Conservation (phyloP, 768 basidiomycete species). For the Russula ochroleuca region DNA sequence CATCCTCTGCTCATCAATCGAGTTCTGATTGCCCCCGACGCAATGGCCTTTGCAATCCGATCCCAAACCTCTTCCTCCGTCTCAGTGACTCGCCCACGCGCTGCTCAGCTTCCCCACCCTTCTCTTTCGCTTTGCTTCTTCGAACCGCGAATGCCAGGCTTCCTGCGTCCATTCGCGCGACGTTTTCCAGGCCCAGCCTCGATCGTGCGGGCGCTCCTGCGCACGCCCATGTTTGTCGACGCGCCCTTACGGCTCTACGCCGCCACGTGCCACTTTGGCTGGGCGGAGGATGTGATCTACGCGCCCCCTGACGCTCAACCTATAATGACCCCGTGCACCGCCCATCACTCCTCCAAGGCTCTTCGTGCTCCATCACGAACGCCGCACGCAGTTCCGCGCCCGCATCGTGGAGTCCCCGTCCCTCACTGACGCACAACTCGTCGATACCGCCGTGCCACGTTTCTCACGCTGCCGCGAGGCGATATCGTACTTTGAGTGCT, state of each 20-base stretch:
- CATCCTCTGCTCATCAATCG: background rate
- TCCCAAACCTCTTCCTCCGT: slow-evolving; percentile 23
- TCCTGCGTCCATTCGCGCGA: slow-evolving; percentile 22
- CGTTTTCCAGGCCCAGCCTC: slow-evolving; percentile 50
- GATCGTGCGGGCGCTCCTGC: slow-evolving; percentile 54
- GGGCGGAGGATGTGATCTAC: slow-evolving; percentile 55
- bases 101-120: slow-evolving; percentile 21
- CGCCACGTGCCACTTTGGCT: slow-evolving; percentile 53
- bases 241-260: slow-evolving; percentile 53
- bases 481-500: slow-evolving; percentile 59
- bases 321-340: slow-evolving; percentile 47
- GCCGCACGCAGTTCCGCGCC: slow-evolving; percentile 47
- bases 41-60: slow-evolving; percentile 22
- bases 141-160: slow-evolving; percentile 17
- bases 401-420: slow-evolving; percentile 57
- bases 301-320: slow-evolving; percentile 50
- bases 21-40: background rate
- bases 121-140: slow-evolving; percentile 22
- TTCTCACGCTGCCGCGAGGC: slow-evolving; percentile 48
- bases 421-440: slow-evolving; percentile 35
- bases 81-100: slow-evolving; percentile 20
- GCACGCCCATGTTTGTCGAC: slow-evolving; percentile 47
- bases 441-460: slow-evolving; percentile 43
- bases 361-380: slow-evolving; percentile 49
- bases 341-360: slow-evolving; percentile 45